Evolutionary conservation across 495 filamentous ascomycete species (phyloP).

Genomic region (Aspergillus incahuasiensis): DNA sequence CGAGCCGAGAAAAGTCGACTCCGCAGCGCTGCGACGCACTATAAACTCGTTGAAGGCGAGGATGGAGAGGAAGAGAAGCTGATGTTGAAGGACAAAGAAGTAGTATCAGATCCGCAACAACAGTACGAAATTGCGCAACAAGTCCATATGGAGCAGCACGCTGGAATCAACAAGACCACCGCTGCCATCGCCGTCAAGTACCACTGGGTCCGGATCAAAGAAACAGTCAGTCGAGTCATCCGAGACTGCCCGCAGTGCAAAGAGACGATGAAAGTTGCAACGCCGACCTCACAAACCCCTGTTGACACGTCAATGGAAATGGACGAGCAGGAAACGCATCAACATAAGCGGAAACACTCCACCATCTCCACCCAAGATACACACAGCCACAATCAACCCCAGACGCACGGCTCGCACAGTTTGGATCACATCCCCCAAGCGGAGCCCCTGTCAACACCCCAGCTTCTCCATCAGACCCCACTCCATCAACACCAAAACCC

Average conservation of each 20-base stretch:
- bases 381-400: not conserved
- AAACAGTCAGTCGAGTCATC: conserved; percentile 92
- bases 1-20: conserved; percentile 93
- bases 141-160: conserved; percentile 74
- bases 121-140: conserved; percentile 85
- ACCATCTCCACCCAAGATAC: not conserved
- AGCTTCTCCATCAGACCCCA: conserved; percentile 32
- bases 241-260: conserved; percentile 89
- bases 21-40: conserved; percentile 90
- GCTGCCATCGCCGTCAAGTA: conserved; percentile 89
- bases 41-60: conserved; percentile 61
- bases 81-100: conserved; percentile 97
- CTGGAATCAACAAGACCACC: conserved; percentile 97
- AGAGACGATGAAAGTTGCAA: conserved; percentile 60
- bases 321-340: not conserved
- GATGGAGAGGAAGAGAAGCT: conserved; percentile 63
- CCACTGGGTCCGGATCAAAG: conserved; percentile 99
- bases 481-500: conserved; percentile 28
- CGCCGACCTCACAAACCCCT: conserved; percentile 25
- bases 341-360: not conserved
- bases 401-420: not conserved
- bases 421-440: conserved; percentile 7
- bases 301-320: conserved; percentile 19
- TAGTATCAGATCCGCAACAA: conserved; percentile 82
- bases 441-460: conserved; percentile 20